Percentiles rank a stretch among this genome's conserved stretches.
phyloP scores from a whole-genome alignment of 495 filamentous ascomycete genomes.

The Penicillium alfredii region DNA sequence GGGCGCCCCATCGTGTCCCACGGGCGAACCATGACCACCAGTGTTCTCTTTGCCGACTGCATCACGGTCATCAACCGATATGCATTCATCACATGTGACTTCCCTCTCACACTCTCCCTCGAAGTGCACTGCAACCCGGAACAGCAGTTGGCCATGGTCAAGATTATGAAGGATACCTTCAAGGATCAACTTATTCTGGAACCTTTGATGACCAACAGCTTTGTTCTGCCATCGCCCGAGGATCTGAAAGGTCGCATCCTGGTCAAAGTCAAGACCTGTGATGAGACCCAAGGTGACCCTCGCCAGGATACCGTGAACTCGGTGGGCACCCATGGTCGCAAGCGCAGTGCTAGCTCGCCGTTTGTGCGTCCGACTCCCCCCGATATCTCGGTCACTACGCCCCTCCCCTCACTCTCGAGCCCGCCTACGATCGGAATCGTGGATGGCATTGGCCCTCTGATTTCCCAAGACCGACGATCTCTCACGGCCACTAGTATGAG shows the following conservation, averaged over 20 bases:
- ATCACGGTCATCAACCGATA: conserved; percentile 90
- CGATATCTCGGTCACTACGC: conserved; percentile 49
- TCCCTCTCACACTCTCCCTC: conserved; percentile 87
- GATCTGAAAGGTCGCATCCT: conserved; percentile 77
- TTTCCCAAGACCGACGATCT: conserved; percentile 43
- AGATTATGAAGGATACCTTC: conserved; percentile 80
- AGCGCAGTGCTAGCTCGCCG: conserved; percentile 75
- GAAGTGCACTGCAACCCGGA: conserved; percentile 85
- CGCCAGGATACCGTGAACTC: conserved; percentile 33
- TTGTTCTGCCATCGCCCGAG: conserved; percentile 73
- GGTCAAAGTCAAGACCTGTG: conserved; percentile 83
- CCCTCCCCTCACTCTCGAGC: conserved; percentile 52
- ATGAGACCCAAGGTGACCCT: conserved; percentile 37
- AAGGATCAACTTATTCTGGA: conserved; percentile 70
- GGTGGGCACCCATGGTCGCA: conserved; percentile 52
- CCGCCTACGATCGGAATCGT: conserved; percentile 47
- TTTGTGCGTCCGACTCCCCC: conserved; percentile 51
- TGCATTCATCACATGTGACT: conserved; percentile 74
- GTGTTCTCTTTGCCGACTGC: conserved; percentile 81
- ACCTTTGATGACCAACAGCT: conserved; percentile 59
- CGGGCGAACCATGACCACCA: conserved; percentile 79
- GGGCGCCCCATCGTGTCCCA: conserved; percentile 84
- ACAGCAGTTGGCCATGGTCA: conserved; percentile 84
- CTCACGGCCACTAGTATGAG: conserved; percentile 52
- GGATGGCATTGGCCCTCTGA: conserved; percentile 36